These are phyloP conservation scores for Diversispora epigaea DNA, from an alignment of 192 early-diverging fungal species.

Conservation along the genomic window DNA sequence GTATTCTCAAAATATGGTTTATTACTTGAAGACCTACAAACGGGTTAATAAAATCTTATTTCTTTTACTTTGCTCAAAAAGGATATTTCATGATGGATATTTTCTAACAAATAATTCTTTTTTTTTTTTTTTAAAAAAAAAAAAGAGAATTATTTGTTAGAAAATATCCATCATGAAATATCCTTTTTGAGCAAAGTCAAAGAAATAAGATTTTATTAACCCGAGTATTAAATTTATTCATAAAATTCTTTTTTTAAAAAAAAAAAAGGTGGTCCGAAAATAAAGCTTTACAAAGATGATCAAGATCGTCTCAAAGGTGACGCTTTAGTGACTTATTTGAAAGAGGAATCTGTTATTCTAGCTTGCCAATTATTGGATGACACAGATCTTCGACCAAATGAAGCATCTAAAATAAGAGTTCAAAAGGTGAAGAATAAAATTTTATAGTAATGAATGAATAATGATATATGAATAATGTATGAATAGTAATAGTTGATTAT, in stretches of 20 bases:
- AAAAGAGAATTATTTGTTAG: too few relatives aligned
- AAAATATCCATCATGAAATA: too few relatives aligned
- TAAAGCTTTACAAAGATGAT: slow-evolving; percentile 86
- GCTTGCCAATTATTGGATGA: slow-evolving; percentile 88
- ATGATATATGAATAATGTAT: neutral
- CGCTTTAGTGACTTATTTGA: slow-evolving; percentile 87
- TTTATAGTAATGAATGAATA: neutral
- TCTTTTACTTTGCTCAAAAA: neutral
- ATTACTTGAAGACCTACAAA: slow-evolving; percentile 66
- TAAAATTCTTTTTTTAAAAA: too few relatives aligned
- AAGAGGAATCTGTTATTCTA: slow-evolving; percentile 84
- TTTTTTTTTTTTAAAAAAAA: too few relatives aligned
- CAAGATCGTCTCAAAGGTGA: slow-evolving; percentile 81
- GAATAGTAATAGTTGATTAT: neutral
- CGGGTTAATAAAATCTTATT: slow-evolving; percentile 22
- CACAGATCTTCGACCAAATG: slow-evolving; percentile 68
- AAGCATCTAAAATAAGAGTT: slow-evolving; percentile 65
- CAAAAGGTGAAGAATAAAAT: slow-evolving; percentile 47
- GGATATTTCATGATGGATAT: too few relatives aligned
- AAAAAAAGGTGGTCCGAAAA: slow-evolving; percentile 68
- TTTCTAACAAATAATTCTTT: too few relatives aligned
- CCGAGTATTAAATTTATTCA: too few relatives aligned
- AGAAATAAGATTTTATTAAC: slow-evolving; percentile 30
- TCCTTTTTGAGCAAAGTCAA: too few relatives aligned
- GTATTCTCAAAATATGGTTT: slow-evolving; percentile 78